Base-by-base conservation (phyloP, 2,329 filamentous ascomycete genomes). In the Ophiosphaerella herpotricha region DNA sequence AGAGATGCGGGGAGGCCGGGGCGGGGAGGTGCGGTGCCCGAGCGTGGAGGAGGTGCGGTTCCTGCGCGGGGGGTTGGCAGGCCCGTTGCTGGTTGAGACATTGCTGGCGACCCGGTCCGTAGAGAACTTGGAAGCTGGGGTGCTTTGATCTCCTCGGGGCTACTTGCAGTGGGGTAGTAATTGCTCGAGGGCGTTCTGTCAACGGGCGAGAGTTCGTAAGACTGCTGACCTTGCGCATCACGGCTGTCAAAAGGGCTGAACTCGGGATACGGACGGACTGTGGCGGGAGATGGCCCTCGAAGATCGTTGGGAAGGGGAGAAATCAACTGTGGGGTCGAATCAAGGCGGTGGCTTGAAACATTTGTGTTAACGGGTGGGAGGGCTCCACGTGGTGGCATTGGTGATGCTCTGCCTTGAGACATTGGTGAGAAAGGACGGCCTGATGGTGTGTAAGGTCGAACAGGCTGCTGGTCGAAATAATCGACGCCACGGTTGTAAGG, bases 181-280 rank as follows among this genome's bases (percentile, higher is more conserved):
- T 63, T 54, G 36, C 61, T 60, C 9, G 57, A 44, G n/a, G 58
- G 53, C 2, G 55, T 65, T 12, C 47, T 58, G 8, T 73, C 70
- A 5, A 73, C 68, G 13, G 69, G 70, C 2, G 68, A 71, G 46
- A 73, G 56, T 40, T 73, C 70, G 36, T 72, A 73, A 3, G 63
- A 49, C 7, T 64, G 66, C 1, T 64, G 68, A 18, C 45, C 47
- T 8, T 50, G 48, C 11, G 66, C 67, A 11, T 44, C 63, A 16
- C 63, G 62, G 50, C 61, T 64, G 43, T 70, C 53, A 46, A 64
- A 73, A 1, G 70, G 69, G 46, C 65, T 68, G 47, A 70, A 72
- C 13, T 64, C 62, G 5, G 65, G 58, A 37, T 65, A 65, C 4
- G 59, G 43, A 14, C 60, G 60, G 13, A 37, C 26, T 56, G 57